Evolutionary conservation across 768 basidiomycete genomes (phyloP).

Genomic region (Leccinum rimulosum): DNA sequence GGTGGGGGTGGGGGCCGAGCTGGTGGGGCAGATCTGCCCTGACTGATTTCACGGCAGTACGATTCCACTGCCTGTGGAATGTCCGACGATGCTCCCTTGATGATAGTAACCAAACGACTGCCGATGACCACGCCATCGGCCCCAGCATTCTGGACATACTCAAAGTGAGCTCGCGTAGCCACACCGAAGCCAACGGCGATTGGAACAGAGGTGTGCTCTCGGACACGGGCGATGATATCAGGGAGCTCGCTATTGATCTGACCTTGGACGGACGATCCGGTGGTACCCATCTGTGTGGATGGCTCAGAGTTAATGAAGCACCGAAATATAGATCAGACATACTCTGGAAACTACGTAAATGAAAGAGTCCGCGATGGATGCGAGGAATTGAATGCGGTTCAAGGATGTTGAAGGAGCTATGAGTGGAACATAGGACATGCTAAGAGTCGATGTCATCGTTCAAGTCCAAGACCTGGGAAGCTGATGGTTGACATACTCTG

Average conservation of each 20-base stretch:
- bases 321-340: conserved; percentile 11
- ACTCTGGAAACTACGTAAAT: conserved; percentile 99
- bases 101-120: conserved; percentile 76
- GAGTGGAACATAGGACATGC: conserved; percentile 91
- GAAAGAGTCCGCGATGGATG: conserved; percentile 94
- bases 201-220: conserved; percentile 73
- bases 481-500: conserved; percentile 55
- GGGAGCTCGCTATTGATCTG: conserved; percentile 76
- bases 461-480: neutral
- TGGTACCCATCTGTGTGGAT: conserved; percentile 86
- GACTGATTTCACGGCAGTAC: conserved; percentile 70
- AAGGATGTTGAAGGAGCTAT: conserved; percentile 93
- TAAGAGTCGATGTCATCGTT: conserved; percentile 31
- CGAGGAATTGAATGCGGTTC: conserved; percentile 83
- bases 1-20: conserved; percentile 1
- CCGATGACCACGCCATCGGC: conserved; percentile 96
- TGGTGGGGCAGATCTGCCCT: conserved; percentile 35
- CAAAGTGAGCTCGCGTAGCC: conserved; percentile 85
- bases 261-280: conserved; percentile 79
- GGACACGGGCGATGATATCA: conserved; percentile 79
- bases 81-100: conserved; percentile 59
- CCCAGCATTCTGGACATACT: conserved; percentile 79
- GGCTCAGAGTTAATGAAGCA: conserved; percentile 2
- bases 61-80: conserved; percentile 56
- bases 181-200: conserved; percentile 98